Percentiles rank a stretch among this genome's conserved stretches.
Evolutionary conservation across 306 rosid species (phyloP).

Genomic region (Dryas alaskensis): DNA sequence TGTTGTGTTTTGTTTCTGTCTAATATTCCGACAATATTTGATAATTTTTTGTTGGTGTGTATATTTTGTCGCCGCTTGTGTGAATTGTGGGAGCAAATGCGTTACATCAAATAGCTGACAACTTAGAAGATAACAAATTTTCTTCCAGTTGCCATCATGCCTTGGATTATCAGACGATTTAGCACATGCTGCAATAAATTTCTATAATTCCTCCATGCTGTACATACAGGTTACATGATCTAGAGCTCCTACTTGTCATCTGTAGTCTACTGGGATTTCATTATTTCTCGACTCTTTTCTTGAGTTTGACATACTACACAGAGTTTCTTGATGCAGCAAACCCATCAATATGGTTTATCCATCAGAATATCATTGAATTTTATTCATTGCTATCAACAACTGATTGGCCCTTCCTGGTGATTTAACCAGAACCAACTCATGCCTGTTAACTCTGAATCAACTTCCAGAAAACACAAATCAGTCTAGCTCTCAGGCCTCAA

Average conservation of each 20-base stretch:
- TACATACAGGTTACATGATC: background rate
- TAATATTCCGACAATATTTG: background rate
- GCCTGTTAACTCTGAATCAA: background rate
- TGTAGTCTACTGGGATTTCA: background rate
- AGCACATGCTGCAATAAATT: background rate
- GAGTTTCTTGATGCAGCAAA: background rate
- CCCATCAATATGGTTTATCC: background rate
- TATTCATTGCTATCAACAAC: background rate
- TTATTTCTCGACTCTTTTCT: background rate
- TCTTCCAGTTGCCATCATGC: background rate
- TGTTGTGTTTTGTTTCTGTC: background rate
- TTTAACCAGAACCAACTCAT: background rate
- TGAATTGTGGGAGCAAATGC: no score
- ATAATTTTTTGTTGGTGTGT: background rate
- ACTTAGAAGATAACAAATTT: conserved; percentile 1
- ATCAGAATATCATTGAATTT: background rate
- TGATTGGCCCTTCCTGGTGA: background rate
- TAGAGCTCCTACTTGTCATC: background rate
- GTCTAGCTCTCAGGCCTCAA: background rate
- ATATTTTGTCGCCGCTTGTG: background rate
- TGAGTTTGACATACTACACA: background rate
- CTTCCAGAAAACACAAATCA: background rate
- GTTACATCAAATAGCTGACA: no score
- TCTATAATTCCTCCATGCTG: background rate
- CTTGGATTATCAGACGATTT: background rate